Evolutionary conservation across 1,284 basidiomycete species (phyloP).

Genomic region (Grifola frondosa): DNA sequence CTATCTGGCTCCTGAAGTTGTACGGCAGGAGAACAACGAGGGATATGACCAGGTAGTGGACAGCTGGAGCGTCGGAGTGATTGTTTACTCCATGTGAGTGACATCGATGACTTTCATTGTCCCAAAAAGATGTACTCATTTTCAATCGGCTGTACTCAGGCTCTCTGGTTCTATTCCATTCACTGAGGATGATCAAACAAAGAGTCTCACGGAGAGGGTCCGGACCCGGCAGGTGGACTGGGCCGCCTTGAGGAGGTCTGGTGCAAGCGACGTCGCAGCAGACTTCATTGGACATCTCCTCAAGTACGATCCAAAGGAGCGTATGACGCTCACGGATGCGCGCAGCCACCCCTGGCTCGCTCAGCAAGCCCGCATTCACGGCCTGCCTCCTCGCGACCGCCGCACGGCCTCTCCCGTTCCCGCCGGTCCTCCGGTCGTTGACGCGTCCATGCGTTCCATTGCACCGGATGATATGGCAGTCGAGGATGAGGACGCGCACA

Average conservation of each 20-base stretch:
- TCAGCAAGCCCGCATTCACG: not conserved
- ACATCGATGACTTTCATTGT: not conserved
- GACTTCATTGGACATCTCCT: conserved; percentile 52
- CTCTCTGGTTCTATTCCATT: conserved; percentile 72
- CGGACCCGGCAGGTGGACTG: conserved; percentile 62
- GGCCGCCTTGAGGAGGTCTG: conserved; percentile 41
- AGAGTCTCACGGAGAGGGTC: conserved; percentile 56
- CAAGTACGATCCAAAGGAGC: conserved; percentile 48
- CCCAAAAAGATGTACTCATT: conserved; percentile 1
- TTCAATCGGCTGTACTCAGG: conserved; percentile 43
- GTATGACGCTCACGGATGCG: conserved; percentile 61
- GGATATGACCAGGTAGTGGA: conserved; percentile 87
- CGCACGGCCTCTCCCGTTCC: conserved; percentile 7
- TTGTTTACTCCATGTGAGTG: conserved; percentile 81
- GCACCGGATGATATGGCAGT: conserved; percentile 16
- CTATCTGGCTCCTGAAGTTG: conserved; percentile 87
- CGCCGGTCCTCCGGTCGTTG: not conserved
- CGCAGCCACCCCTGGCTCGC: conserved; percentile 67
- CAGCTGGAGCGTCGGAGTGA: conserved; percentile 92
- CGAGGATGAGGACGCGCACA: conserved; percentile 1
- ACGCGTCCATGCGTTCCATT: conserved; percentile 18
- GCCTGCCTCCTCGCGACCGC: not conserved
- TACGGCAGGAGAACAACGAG: conserved; percentile 62
- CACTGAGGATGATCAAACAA: conserved; percentile 58
- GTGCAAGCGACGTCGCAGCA: conserved; percentile 33